A percentile compares a stretch with the other conserved stretches of the same genome.
phyloP scores from a whole-genome alignment of 2,329 filamentous ascomycete species.

The Epichloe aotearoae region DNA sequence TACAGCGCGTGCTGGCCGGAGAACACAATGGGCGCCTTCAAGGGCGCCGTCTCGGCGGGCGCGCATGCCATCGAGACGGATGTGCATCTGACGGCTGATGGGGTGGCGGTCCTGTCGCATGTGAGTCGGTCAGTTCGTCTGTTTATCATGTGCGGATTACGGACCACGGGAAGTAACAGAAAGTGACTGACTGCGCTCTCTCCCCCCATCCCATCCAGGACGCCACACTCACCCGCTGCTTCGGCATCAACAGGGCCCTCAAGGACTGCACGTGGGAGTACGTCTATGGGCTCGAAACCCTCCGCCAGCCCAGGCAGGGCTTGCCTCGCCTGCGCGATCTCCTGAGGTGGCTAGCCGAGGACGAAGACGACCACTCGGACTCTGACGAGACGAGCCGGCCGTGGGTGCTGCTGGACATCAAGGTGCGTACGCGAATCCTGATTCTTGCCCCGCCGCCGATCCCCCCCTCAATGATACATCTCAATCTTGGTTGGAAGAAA shows the following conservation, averaged over 20 bases:
- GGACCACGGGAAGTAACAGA: too few species aligned
- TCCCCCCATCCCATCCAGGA: slow-evolving; percentile 42
- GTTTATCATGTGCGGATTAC: too few species aligned
- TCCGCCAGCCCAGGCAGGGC: slow-evolving; percentile 51
- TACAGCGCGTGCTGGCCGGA: slow-evolving; percentile 70
- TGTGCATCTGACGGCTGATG: slow-evolving; percentile 68
- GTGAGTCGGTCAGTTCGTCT: slow-evolving; percentile 27
- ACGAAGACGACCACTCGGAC: too few species aligned
- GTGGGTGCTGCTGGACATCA: slow-evolving; percentile 58
- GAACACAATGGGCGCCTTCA: slow-evolving; percentile 73
- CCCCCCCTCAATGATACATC: too few species aligned
- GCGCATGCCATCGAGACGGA: slow-evolving; percentile 82
- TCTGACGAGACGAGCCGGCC: slow-evolving; percentile 37
- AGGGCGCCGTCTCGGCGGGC: slow-evolving; percentile 57
- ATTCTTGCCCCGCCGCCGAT: too few species aligned
- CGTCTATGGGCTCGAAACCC: slow-evolving; percentile 53
- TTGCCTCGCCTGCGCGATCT: slow-evolving; percentile 68
- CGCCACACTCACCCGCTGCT: slow-evolving; percentile 64
- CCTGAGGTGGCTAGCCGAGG: slow-evolving; percentile 46
- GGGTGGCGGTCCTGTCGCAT: slow-evolving; percentile 75
- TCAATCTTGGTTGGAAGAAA: too few species aligned
- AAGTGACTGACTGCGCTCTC: neutral
- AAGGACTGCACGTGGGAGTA: slow-evolving; percentile 66
- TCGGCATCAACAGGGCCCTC: slow-evolving; percentile 58
- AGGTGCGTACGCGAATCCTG: too few species aligned